Evolutionary conservation across 345 rosid genomes (phyloP), one percentile per base, ranked within the genome.

Genomic region (Eucalyptus melliodora): DNA sequence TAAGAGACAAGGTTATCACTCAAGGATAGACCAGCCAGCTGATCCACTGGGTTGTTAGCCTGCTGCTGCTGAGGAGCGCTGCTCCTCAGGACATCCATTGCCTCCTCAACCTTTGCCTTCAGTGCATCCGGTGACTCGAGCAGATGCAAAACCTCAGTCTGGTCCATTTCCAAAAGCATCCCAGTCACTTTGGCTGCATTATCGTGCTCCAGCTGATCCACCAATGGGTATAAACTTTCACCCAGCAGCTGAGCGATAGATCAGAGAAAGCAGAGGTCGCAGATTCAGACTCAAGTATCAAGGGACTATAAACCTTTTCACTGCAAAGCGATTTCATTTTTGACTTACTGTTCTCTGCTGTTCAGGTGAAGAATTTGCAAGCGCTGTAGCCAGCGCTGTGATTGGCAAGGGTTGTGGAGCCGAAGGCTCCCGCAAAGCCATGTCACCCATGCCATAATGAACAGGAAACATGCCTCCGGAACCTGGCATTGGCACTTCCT

Each of bases 111-210:
- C 92, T 96, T 94, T 3, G 95, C 91, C 93, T 95, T 93, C 87
- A 97, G 93, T 51, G 97, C 96, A 37, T 91, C 96, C 3, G 94
- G 95, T 14, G 98, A 95, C 90, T 95, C 97, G 2, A 96, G 94
- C 92, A 97, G 93, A 92, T 94, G 98, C 92, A 97, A 86, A 49
- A 96, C 95, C 94, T 96, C 96, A 11, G 96, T 92, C 92, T 96
- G 97, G 86, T 97, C 98, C 98, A 96, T 96, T 91, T 96, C 99
- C 89, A 97, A 93, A 90, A 97, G 95, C 97, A 95, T 96, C 12
- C 99, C 96, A 3, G 97, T 96, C 55, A 97, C 97, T 91, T 97
- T 95, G 16, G 96, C 96, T 3, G 97, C 97, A 6, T 94, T 90
- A 44, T 95, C 95, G 82, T 90, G 96, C 91, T 95, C 98, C 91